Evolutionary conservation across 1,284 basidiomycete genomes (phyloP).

Genomic region (Moesziomyces antarcticus): DNA sequence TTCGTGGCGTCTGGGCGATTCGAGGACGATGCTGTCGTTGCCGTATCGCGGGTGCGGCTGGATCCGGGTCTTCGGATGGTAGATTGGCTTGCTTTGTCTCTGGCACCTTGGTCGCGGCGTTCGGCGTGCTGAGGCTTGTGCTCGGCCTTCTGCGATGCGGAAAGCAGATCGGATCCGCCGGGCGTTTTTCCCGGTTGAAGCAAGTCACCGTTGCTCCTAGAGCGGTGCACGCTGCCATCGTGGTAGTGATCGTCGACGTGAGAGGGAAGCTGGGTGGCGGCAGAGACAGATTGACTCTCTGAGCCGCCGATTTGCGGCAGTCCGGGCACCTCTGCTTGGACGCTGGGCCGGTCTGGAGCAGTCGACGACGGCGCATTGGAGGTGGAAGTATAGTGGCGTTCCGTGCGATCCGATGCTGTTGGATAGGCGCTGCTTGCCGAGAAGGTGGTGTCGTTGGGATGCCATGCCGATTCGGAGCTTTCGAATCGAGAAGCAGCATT

Average conservation of each 20-base stretch:
- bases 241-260: constrained; percentile 4
- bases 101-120: constrained; percentile 15
- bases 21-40: constrained; percentile 7
- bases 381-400: not conserved
- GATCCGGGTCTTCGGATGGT: constrained; percentile 8
- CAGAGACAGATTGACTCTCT: constrained; percentile 7
- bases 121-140: constrained; percentile 9
- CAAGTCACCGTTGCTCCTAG: constrained; percentile 3
- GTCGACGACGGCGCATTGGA: not conserved
- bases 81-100: constrained; percentile 13
- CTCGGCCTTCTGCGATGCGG: not conserved
- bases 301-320: too few species aligned
- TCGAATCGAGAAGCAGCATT: constrained; percentile 11
- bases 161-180: not conserved
- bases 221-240: constrained; percentile 2
- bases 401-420: not conserved
- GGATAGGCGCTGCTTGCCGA: constrained; percentile 14
- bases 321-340: too few species aligned
- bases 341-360: too few species aligned
- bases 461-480: not conserved
- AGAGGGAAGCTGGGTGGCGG: constrained; percentile 8
- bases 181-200: constrained; percentile 2
- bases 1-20: constrained; percentile 12
- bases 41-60: constrained; percentile 20
- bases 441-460: constrained; percentile 30